These are phyloP conservation scores for Beauveria rudraprayagi DNA, from an alignment of 2,329 filamentous ascomycete genomes.

Conservation along the genomic window DNA sequence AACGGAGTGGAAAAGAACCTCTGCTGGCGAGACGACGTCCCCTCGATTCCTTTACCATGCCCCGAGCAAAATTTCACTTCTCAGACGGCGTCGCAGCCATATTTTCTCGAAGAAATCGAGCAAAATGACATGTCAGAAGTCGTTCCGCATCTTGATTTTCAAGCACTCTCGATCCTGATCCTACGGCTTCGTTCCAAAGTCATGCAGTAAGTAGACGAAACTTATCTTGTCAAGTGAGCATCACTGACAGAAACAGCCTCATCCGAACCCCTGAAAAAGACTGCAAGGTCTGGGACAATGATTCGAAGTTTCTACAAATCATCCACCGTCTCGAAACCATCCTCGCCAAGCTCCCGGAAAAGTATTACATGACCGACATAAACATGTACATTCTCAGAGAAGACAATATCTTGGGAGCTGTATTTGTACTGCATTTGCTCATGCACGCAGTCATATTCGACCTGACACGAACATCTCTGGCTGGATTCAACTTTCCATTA, in stretches of 20 bases:
- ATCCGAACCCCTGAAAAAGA: conserved; percentile 14
- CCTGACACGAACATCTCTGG: conserved; percentile 18
- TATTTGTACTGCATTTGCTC: conserved; percentile 19
- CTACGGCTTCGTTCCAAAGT: conserved; percentile 16
- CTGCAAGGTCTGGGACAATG: conserved; percentile 9
- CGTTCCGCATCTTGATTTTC: conserved; percentile 14
- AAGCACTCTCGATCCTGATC: conserved; percentile 14
- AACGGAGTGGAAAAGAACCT: conserved; percentile 17
- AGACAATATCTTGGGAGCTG: conserved; percentile 15
- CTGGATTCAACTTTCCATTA: conserved; percentile 20
- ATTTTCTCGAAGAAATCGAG: conserved; percentile 14
- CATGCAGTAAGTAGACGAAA: conserved; percentile 13
- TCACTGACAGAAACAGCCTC: conserved; percentile 10
- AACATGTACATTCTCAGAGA: conserved; percentile 18
- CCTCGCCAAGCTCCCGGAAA: conserved; percentile 16
- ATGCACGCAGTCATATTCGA: conserved; percentile 20
- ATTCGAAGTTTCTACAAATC: conserved; percentile 10
- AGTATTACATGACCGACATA: conserved; percentile 16
- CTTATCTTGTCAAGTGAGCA: neutral
- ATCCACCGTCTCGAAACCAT: conserved; percentile 17
- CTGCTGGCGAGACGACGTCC: conserved; percentile 17
- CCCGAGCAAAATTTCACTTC: conserved; percentile 14
- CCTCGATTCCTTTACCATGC: conserved; percentile 17
- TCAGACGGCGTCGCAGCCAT: conserved; percentile 1
- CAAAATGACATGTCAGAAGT: conserved; percentile 2